These are phyloP conservation scores for Cladosporium sphaerospermum DNA, from an alignment of 2,329 filamentous ascomycete genomes.

Conservation along the genomic window DNA sequence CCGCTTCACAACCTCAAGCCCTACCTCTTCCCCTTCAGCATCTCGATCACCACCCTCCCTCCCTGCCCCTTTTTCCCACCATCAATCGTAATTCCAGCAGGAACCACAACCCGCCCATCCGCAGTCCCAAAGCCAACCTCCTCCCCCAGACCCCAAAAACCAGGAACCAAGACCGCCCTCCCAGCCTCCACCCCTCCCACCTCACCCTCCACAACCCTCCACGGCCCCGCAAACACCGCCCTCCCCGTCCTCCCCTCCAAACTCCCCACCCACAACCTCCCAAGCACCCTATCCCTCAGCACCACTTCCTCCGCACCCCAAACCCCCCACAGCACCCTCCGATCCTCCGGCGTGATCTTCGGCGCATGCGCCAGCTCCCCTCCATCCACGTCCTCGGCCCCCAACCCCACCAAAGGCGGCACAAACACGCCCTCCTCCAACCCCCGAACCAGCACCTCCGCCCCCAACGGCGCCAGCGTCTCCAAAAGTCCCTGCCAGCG, in stretches of 20 bases:
- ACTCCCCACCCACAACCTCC: constrained; percentile 55
- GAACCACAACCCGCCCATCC: constrained; percentile 17
- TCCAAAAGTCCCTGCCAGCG: constrained; percentile 47
- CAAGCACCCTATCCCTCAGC: constrained; percentile 54
- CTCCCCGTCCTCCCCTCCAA: constrained; percentile 15
- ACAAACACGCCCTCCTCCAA: constrained; percentile 60
- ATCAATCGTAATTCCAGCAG: constrained; percentile 19
- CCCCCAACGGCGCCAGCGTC: constrained; percentile 58
- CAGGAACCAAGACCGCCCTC: neutral
- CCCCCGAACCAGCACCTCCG: constrained; percentile 61
- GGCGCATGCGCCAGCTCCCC: constrained; percentile 51
- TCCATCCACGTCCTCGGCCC: constrained; percentile 10
- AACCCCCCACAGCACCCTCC: constrained; percentile 54
- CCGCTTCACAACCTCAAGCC: neutral
- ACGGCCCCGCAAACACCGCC: constrained; percentile 21
- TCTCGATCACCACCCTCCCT: constrained; percentile 14
- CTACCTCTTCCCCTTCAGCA: constrained; percentile 6
- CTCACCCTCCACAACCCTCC: constrained; percentile 10
- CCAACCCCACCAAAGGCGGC: constrained; percentile 18
- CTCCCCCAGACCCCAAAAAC: neutral
- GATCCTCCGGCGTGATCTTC: constrained; percentile 64
- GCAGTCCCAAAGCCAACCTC: constrained; percentile 15
- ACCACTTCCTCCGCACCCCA: constrained; percentile 52
- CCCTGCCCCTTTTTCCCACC: constrained; percentile 19
- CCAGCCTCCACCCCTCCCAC: neutral